Percentiles rank a stretch among this genome's conserved stretches.
Conservation (phyloP, 2,329 filamentous ascomycete genomes). For the Paraphaeosphaeria sporulosa region DNA sequence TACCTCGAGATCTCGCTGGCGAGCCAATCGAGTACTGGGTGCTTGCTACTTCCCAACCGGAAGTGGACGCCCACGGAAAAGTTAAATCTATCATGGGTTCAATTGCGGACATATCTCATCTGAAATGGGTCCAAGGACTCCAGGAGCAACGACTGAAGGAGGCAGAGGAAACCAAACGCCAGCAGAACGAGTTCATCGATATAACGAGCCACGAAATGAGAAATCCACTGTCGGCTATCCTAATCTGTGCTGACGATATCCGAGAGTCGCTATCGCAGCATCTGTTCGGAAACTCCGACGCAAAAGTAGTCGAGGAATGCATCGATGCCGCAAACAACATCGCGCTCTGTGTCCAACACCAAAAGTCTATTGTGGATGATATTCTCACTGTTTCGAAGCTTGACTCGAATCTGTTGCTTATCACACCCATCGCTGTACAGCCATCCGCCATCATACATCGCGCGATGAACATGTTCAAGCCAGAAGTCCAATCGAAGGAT, state of each 20-base stretch:
- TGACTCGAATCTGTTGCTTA: conserved; percentile 40
- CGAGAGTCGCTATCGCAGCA: conserved; percentile 33
- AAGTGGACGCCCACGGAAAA: conserved; percentile 34
- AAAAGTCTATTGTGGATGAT: conserved; percentile 46
- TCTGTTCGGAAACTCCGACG: conserved; percentile 25
- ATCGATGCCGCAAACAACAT: conserved; percentile 50
- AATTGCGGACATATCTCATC: conserved; percentile 42
- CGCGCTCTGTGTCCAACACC: conserved; percentile 48
- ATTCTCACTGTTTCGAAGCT: conserved; percentile 45
- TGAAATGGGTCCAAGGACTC: conserved; percentile 47
- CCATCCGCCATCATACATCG: conserved; percentile 43
- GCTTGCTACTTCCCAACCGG: conserved; percentile 41
- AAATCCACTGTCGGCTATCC: conserved; percentile 43
- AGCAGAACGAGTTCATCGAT: conserved; percentile 48
- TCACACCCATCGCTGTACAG: conserved; percentile 49
- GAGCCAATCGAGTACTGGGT: conserved; percentile 57
- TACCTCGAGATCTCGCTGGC: conserved; percentile 45
- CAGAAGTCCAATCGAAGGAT: conserved; percentile 42
- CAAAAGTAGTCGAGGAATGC: conserved; percentile 28
- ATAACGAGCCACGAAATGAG: conserved; percentile 48
- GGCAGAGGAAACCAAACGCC: conserved; percentile 42
- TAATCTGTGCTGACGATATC: conserved; percentile 46
- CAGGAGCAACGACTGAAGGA: conserved; percentile 37
- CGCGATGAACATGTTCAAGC: conserved; percentile 49
- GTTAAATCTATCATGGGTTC: conserved; percentile 41